Evolutionary conservation across 345 rosid genomes (phyloP).

Genomic region (Atalantia buxifolia): DNA sequence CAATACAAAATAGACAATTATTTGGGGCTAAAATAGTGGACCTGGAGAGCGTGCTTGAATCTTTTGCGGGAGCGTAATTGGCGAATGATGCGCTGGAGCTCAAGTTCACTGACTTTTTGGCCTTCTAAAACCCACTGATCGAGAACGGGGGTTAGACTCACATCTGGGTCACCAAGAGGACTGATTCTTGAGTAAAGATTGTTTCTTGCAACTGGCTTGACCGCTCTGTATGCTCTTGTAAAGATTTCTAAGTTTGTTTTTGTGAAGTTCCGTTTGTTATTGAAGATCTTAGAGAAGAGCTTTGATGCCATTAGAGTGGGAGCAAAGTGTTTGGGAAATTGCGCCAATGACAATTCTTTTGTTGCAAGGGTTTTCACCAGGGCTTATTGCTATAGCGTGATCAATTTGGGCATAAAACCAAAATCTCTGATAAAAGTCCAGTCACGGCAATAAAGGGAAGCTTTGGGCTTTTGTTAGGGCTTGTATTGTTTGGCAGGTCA

Average conservation of each 20-base stretch:
- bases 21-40: neutral
- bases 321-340: neutral
- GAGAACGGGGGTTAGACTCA: slow-evolving; percentile 31
- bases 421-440: neutral
- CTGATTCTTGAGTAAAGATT: slow-evolving; percentile 31
- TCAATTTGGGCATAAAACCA: too few species aligned
- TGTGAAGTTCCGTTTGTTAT: slow-evolving; percentile 7
- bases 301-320: slow-evolving; percentile 18
- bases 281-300: slow-evolving; percentile 6
- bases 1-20: neutral
- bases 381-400: neutral
- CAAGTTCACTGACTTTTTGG: neutral
- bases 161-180: slow-evolving; percentile 32
- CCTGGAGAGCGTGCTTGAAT: slow-evolving; percentile 41
- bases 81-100: slow-evolving; percentile 28
- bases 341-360: neutral
- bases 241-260: neutral
- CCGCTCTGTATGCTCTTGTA: slow-evolving; percentile 2
- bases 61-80: slow-evolving; percentile 34
- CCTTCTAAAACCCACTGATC: slow-evolving; percentile 40
- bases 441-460: neutral
- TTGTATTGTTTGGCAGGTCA: neutral
- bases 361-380: neutral
- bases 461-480: neutral
- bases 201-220: neutral